These are phyloP conservation scores for Neospermospora avenae DNA, from an alignment of 2,329 filamentous ascomycete species.

Conservation along the genomic window DNA sequence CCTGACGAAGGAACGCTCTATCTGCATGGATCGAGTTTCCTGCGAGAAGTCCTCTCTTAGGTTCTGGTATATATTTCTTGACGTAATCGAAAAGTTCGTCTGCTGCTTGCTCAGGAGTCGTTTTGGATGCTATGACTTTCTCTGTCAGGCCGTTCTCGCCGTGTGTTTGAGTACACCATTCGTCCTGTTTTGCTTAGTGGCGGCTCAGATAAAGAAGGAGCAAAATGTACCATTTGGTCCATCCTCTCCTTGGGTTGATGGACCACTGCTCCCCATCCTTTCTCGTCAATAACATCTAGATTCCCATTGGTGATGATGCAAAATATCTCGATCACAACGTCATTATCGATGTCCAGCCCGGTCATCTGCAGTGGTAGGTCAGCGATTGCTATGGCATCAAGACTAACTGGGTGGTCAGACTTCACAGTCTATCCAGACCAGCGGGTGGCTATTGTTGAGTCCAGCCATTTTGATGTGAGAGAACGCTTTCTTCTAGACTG, in stretches of 20 bases:
- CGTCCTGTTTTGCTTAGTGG: constrained; percentile 46
- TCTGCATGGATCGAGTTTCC: constrained; percentile 95
- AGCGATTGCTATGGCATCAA: neutral
- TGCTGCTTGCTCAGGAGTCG: constrained; percentile 67
- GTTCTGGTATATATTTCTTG: constrained; percentile 63
- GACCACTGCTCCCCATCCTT: constrained; percentile 77
- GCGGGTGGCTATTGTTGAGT: constrained; percentile 16
- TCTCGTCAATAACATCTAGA: constrained; percentile 70
- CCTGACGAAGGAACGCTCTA: constrained; percentile 70
- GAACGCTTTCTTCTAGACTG: neutral
- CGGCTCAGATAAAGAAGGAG: neutral
- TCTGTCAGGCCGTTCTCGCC: constrained; percentile 75
- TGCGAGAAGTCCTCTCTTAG: constrained; percentile 69
- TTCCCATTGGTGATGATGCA: constrained; percentile 85
- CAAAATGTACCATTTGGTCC: constrained; percentile 57
- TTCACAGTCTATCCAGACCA: constrained; percentile 37
- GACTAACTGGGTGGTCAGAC: constrained; percentile 18
- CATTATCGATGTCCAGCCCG: constrained; percentile 71
- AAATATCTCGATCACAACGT: constrained; percentile 87
- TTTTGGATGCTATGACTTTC: constrained; percentile 69
- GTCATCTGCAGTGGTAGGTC: constrained; percentile 68
- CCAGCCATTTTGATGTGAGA: constrained; percentile 9
- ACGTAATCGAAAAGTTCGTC: constrained; percentile 75
- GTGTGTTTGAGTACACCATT: constrained; percentile 85
- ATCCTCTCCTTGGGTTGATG: constrained; percentile 69